Evolutionary conservation across 2,329 filamentous ascomycete genomes (phyloP).

Genomic region (Aureobasidium namibiae): DNA sequence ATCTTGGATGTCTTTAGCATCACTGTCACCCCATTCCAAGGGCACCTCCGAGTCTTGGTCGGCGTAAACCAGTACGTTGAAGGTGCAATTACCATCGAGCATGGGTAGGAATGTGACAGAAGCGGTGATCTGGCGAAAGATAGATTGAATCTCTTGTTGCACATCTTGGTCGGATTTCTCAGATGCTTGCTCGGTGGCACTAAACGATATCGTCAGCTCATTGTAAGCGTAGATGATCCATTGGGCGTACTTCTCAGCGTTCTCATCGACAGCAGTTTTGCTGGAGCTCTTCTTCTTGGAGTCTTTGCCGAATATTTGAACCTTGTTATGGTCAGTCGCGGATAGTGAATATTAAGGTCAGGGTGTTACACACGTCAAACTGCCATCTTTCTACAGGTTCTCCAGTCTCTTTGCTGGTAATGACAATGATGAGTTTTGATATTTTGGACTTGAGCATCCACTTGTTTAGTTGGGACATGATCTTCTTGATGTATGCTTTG

Average conservation of each 20-base stretch:
- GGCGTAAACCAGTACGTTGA: conserved; percentile 96
- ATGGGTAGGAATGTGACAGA: conserved; percentile 95
- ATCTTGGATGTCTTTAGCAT: conserved; percentile 91
- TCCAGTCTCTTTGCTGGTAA: conserved; percentile 93
- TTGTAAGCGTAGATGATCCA: not conserved
- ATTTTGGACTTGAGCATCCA: conserved; percentile 99
- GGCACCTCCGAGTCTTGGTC: conserved; percentile 95
- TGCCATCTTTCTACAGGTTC: conserved; percentile 97
- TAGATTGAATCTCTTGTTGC: conserved; percentile 88
- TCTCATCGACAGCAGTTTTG: conserved; percentile 54
- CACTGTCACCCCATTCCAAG: conserved; percentile 96
- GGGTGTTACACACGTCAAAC: conserved; percentile 61
- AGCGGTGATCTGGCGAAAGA: conserved; percentile 96
- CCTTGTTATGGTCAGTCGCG: conserved; percentile 35
- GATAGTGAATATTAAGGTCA: not conserved
- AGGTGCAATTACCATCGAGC: conserved; percentile 89
- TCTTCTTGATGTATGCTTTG: conserved; percentile 98
- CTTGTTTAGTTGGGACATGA: conserved; percentile 94
- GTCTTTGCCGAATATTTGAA: conserved; percentile 49
- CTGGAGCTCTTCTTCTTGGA: conserved; percentile 34
- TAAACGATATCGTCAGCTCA: not conserved
- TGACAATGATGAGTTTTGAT: conserved; percentile 91
- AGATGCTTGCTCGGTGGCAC: conserved; percentile 16
- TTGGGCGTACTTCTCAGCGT: conserved; percentile 47
- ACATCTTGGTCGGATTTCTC: conserved; percentile 93